These are phyloP conservation scores for Erythrobasidium yunnanense DNA, from an alignment of 768 basidiomycete species.

Conservation along the genomic window DNA sequence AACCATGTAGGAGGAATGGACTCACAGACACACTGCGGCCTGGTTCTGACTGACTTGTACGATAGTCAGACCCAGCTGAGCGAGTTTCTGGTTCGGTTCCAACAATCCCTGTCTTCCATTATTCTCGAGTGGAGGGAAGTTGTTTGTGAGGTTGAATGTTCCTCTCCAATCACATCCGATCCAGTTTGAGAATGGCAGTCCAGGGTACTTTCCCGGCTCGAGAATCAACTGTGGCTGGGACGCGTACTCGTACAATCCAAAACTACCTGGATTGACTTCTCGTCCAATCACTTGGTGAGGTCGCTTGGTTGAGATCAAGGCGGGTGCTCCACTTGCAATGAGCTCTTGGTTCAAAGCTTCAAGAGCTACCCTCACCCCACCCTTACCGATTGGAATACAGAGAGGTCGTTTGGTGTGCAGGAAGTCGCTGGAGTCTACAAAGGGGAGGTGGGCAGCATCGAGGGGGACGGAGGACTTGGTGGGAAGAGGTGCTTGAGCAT, in stretches of 20 bases:
- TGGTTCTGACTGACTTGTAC: slow-evolving; percentile 80
- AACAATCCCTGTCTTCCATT: background rate
- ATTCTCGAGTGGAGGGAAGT: slow-evolving; percentile 45
- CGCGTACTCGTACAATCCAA: slow-evolving; percentile 72
- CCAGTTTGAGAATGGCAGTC: slow-evolving; percentile 52
- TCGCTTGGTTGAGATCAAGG: slow-evolving; percentile 40
- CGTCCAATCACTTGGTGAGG: slow-evolving; percentile 58
- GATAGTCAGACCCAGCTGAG: slow-evolving; percentile 53
- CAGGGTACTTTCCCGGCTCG: slow-evolving; percentile 65
- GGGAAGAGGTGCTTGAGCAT: too few species aligned
- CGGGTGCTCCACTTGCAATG: background rate
- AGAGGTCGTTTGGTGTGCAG: slow-evolving; percentile 45
- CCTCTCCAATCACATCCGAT: background rate
- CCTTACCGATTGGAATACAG: slow-evolving; percentile 57
- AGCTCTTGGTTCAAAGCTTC: slow-evolving; percentile 60
- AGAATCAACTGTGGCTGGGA: slow-evolving; percentile 67
- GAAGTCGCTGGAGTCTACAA: slow-evolving; percentile 13
- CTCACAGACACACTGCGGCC: slow-evolving; percentile 37
- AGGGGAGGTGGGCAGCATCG: slow-evolving; percentile 22
- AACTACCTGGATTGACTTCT: slow-evolving; percentile 59
- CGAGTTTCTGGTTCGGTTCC: slow-evolving; percentile 45
- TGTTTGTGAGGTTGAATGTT: slow-evolving; percentile 4
- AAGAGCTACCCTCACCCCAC: slow-evolving; percentile 59
- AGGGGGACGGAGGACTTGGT: slow-evolving; percentile 2
- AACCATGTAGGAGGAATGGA: background rate